Evolutionary conservation across 2,329 filamentous ascomycete species (phyloP), one percentile per base, ranked within the genome.

Genomic region (Knufia petricola): DNA sequence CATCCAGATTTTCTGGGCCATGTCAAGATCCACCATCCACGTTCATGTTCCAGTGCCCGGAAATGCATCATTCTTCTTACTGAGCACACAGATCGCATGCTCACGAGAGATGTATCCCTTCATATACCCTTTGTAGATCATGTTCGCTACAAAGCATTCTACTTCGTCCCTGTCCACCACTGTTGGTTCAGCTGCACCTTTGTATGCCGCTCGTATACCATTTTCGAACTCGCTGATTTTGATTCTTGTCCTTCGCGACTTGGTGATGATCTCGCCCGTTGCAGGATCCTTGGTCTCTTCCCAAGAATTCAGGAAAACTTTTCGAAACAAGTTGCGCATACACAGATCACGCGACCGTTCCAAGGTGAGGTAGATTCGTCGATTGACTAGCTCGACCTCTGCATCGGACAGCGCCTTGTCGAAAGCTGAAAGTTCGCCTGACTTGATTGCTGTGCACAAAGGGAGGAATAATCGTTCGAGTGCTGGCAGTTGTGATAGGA

Each of bases 41-140:
- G 26, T 28, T 60, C 63, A 82, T 19, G 81, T 71, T 26, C 86
- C 85, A 20, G 94, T 96, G 20, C 89, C 89, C 0, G 94, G 92
- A 62, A 98, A 98, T 1, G 92, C 90, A 34, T 63, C 61, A 40
- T 86, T 87, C 50, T 78, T 85, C 67, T 95, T 96, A 66, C 87
- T 95, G 50, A 98, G 70, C 17, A 98, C 92, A 23, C 98, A 85
- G 57, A 89, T 89, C 28, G 84, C 85, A 58, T 85, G 81, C 58
- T 95, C 89, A 48, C 90, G 84, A 26, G 90, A 84, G 58, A 98
- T 98, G 67, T 98, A 98, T 34, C 94, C 92, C 69, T 96, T 98
- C 86, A 98, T 95, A 20, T 92, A 74, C 51, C 85, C 85, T 80
- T 96, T 98, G 73, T 96, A 98, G 53, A 98, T 95, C 78, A 95